A percentile compares a stretch with the other conserved stretches of the same genome.
Conservation (phyloP, 345 rosid species). For the Arabidopsis thaliana region DNA sequence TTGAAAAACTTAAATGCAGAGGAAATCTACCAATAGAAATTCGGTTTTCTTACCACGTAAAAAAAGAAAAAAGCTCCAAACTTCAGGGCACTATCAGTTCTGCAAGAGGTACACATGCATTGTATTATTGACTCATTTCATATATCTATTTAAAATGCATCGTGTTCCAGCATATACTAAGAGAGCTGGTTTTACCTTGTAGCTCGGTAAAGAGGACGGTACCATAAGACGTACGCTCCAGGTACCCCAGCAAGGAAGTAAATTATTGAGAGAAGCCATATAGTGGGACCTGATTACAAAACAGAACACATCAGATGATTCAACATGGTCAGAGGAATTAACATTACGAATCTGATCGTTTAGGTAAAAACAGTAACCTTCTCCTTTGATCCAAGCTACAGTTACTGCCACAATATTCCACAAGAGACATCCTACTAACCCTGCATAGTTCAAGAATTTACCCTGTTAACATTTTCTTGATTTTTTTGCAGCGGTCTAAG, state of each 20-base stretch:
- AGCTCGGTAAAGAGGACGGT: slow-evolving; percentile 95
- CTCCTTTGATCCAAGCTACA: slow-evolving; percentile 89
- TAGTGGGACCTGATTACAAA: slow-evolving; percentile 67
- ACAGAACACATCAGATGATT: slow-evolving; percentile 28
- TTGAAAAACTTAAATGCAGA: slow-evolving; percentile 11
- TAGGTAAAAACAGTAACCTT: slow-evolving; percentile 55
- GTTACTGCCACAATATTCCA: slow-evolving; percentile 95
- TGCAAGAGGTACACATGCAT: slow-evolving; percentile 48
- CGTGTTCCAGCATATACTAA: slow-evolving; percentile 11
- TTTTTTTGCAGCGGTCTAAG: slow-evolving; percentile 24
- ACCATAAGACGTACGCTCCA: slow-evolving; percentile 90
- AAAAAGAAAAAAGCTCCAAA: slow-evolving; percentile 90
- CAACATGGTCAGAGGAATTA: slow-evolving; percentile 17
- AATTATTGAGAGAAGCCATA: slow-evolving; percentile 96
- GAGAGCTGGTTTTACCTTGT: slow-evolving; percentile 65
- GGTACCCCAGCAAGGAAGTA: slow-evolving; percentile 90
- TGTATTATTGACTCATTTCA: slow-evolving; percentile 13
- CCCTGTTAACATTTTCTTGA: slow-evolving; percentile 5
- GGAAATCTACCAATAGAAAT: slow-evolving; percentile 21
- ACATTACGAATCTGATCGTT: slow-evolving; percentile 14
- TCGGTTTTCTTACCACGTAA: slow-evolving; percentile 62
- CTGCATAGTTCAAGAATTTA: slow-evolving; percentile 50
- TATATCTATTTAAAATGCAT: neutral
- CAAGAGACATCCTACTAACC: slow-evolving; percentile 71
- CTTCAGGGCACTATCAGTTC: slow-evolving; percentile 98